Conservation (phyloP, 2,329 filamentous ascomycete species). For the Colletotrichum graminicola region DNA sequence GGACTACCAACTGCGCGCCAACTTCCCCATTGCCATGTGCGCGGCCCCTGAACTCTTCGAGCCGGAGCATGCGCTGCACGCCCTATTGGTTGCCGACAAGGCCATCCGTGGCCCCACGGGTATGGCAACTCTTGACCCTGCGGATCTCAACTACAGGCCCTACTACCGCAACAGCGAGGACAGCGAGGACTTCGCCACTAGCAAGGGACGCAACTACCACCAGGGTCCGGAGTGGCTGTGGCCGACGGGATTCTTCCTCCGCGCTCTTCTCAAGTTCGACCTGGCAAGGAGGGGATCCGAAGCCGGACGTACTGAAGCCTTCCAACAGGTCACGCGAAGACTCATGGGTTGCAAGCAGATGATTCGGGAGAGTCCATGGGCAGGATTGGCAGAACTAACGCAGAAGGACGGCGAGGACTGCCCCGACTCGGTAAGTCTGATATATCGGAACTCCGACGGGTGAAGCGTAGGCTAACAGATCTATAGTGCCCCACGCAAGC, state of each 20-base stretch:
- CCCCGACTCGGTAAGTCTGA: conserved; percentile 81
- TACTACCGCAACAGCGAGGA: conserved; percentile 97
- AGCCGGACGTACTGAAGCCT: conserved; percentile 84
- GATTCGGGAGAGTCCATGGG: conserved; percentile 86
- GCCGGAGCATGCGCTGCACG: conserved; percentile 79
- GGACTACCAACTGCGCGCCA: conserved; percentile 95
- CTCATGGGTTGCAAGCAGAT: conserved; percentile 87
- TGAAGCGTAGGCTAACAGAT: conserved; percentile 27
- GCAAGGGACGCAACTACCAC: conserved; percentile 97
- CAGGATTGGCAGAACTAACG: conserved; percentile 91
- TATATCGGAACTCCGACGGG: background rate
- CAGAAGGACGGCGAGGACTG: conserved; percentile 90
- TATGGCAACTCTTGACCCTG: conserved; percentile 95
- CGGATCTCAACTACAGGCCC: conserved; percentile 91
- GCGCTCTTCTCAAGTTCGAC: conserved; percentile 92
- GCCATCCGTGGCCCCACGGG: conserved; percentile 87
- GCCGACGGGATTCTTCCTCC: conserved; percentile 95
- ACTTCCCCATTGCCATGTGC: conserved; percentile 96
- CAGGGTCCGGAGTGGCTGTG: conserved; percentile 98
- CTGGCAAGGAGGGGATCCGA: conserved; percentile 73
- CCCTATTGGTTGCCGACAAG: conserved; percentile 83
- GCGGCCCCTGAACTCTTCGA: conserved; percentile 92
- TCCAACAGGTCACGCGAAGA: conserved; percentile 92
- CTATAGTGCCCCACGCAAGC: conserved; percentile 89
- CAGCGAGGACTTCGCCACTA: conserved; percentile 88